These are phyloP conservation scores for Cymbopogon citratus DNA, from an alignment of 176 grass and related monocot species.

Conservation along the genomic window DNA sequence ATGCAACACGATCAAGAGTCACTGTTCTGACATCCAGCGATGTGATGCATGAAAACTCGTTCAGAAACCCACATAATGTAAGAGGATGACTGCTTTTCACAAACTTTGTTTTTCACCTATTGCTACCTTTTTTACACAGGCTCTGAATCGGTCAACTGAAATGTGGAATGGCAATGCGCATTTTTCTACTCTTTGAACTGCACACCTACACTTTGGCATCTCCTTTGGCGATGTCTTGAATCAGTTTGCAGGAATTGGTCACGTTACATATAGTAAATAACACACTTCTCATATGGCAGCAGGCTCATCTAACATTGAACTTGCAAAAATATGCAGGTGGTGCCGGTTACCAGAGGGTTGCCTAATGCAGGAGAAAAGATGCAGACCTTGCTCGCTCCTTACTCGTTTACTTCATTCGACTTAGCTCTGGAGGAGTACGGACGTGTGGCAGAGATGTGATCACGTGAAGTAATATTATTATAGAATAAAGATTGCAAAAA, in stretches of 20 bases:
- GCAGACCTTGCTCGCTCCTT: not conserved
- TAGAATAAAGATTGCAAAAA: not conserved
- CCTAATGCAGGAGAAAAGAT: not conserved
- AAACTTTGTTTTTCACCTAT: not conserved
- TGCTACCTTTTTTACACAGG: not conserved
- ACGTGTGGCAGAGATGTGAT: slow-evolving; percentile 45
- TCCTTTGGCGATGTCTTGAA: no score
- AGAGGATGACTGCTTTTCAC: not conserved
- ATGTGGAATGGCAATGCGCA: no score
- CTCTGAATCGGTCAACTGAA: no score
- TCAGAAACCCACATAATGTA: slow-evolving; percentile 61
- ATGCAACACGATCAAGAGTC: slow-evolving; percentile 26
- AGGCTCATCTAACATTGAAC: not conserved
- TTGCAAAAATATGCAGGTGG: slow-evolving; percentile 10
- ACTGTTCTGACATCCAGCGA: slow-evolving; percentile 64
- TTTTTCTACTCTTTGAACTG: no score
- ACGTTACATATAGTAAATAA: not conserved
- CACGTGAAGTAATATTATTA: not conserved
- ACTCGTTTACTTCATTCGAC: slow-evolving; percentile 10
- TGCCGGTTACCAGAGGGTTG: not conserved
- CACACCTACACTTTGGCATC: no score
- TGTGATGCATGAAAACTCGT: slow-evolving; percentile 80
- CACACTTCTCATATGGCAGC: not conserved
- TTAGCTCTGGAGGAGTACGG: not conserved
- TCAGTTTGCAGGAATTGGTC: not conserved